Evolutionary conservation across 2,329 filamentous ascomycete species (phyloP).

Genomic region (Tetracladium maxilliforme): DNA sequence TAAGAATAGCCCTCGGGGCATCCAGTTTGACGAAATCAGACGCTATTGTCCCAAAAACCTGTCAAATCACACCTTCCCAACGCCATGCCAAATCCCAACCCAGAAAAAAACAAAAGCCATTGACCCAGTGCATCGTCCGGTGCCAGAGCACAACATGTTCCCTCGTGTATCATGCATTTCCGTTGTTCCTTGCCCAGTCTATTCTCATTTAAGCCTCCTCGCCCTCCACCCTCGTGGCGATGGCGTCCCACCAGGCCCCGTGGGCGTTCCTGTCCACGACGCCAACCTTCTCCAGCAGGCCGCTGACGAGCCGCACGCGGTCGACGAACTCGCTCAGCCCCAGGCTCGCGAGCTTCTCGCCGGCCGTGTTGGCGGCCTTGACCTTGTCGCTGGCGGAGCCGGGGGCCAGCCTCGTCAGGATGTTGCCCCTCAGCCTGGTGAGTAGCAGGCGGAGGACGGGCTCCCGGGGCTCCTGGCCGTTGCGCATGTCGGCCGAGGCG

Average conservation of each 20-base stretch:
- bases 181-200: no score
- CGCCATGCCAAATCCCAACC: no score
- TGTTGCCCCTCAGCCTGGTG: constrained; percentile 50
- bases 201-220: constrained; percentile 4
- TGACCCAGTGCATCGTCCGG: no score
- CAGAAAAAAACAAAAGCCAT: no score
- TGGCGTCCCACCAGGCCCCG: constrained; percentile 54
- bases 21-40: no score
- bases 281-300: constrained; percentile 49
- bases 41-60: no score
- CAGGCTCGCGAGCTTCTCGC: constrained; percentile 52
- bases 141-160: no score
- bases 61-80: no score
- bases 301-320: constrained; percentile 53
- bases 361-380: constrained; percentile 51
- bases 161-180: no score
- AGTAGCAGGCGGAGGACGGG: constrained; percentile 52
- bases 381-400: constrained; percentile 56
- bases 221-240: constrained; percentile 13
- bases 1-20: no score
- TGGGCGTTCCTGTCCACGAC: constrained; percentile 55
- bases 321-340: constrained; percentile 63
- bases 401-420: constrained; percentile 48
- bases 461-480: constrained; percentile 24
- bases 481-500: constrained; percentile 15